Percentiles rank a stretch among this genome's conserved stretches.
Conservation (phyloP, 352 stramenopile genomes). For the Saprolegnia diclina region DNA sequence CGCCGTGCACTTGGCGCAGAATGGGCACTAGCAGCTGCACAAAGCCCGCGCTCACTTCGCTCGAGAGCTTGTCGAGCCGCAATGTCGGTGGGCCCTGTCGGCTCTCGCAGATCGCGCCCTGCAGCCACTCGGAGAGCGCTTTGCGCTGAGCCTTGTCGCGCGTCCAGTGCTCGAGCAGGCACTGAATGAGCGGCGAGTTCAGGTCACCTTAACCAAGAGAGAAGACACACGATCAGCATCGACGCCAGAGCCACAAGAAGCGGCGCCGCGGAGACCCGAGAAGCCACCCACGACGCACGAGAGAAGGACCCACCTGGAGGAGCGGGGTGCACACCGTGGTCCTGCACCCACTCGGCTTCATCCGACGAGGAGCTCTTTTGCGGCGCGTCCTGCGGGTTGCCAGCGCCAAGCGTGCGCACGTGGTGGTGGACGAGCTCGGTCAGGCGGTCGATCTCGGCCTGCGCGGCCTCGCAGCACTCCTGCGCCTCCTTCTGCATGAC, state of each 20-base stretch:
- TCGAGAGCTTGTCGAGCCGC: constrained; percentile 42
- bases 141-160: constrained; percentile 57
- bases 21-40: constrained; percentile 61
- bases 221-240: neutral
- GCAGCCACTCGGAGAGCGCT: constrained; percentile 53
- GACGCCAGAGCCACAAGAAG: neutral
- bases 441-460: constrained; percentile 45
- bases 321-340: constrained; percentile 46
- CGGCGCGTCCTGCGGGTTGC: constrained; percentile 8
- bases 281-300: constrained; percentile 9
- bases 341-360: constrained; percentile 42
- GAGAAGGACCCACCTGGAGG: constrained; percentile 33
- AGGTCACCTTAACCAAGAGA: constrained; percentile 34
- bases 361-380: neutral
- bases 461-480: constrained; percentile 45
- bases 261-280: neutral
- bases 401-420: constrained; percentile 18
- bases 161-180: constrained; percentile 59
- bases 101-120: constrained; percentile 51
- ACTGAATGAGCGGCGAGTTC: constrained; percentile 59
- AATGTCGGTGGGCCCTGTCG: constrained; percentile 36
- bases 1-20: constrained; percentile 54
- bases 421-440: constrained; percentile 45
- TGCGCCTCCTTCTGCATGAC: constrained; percentile 59
- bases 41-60: constrained; percentile 54